Evolutionary conservation across 2,329 filamentous ascomycete genomes (phyloP).

Genomic region (Beauveria sp.): DNA sequence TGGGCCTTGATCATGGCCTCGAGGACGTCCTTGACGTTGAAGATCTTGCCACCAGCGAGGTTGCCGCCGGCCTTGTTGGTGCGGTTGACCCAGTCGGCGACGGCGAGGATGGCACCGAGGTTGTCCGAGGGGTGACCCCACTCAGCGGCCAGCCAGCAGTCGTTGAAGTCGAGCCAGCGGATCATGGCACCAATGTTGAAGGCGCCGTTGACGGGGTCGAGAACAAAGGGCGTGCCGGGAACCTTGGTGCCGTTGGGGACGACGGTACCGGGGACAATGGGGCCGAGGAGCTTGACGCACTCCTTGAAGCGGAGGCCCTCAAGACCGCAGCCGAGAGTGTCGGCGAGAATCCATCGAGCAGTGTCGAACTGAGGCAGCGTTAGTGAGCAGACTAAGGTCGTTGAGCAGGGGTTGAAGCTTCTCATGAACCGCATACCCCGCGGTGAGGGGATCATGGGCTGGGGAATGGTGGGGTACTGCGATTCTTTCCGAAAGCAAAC

Average conservation of each 20-base stretch:
- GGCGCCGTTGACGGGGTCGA: conserved; percentile 90
- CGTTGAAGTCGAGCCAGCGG: conserved; percentile 99
- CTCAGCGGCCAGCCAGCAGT: conserved; percentile 98
- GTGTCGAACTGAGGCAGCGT: conserved; percentile 67
- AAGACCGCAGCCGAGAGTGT: conserved; percentile 93
- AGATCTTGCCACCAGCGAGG: conserved; percentile 78
- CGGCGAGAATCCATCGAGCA: conserved; percentile 90
- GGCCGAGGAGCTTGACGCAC: conserved; percentile 90
- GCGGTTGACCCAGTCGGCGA: conserved; percentile 94
- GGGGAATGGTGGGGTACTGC: conserved; percentile 13
- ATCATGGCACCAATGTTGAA: conserved; percentile 99
- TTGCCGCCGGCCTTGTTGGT: conserved; percentile 72
- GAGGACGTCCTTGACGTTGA: conserved; percentile 83
- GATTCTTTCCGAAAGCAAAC: neutral
- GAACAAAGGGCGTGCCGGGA: conserved; percentile 84
- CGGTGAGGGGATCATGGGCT: neutral
- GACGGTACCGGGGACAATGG: conserved; percentile 79
- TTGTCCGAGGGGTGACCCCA: conserved; percentile 99
- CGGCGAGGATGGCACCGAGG: conserved; percentile 89
- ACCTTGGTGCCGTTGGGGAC: conserved; percentile 91
- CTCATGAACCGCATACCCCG: neutral
- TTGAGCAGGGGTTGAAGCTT: conserved; percentile 11
- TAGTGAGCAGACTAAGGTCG: neutral
- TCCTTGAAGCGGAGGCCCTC: conserved; percentile 94
- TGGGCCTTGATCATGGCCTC: conserved; percentile 99